Conservation (phyloP, 306 rosid genomes). For the Erythrophleum fordii region DNA sequence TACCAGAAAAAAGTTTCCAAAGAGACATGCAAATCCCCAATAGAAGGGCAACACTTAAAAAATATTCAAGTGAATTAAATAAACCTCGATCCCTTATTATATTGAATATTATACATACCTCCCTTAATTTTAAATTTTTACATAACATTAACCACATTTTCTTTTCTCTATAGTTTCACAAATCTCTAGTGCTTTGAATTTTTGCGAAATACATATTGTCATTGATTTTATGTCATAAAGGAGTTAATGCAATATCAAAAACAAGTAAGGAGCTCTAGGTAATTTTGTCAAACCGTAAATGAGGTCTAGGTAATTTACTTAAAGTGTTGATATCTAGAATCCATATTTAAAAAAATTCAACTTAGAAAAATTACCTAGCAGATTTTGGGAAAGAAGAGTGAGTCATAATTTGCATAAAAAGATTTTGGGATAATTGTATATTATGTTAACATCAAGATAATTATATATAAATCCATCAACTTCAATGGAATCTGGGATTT, state of each 20-base stretch:
- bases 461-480: not conserved
- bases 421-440: not conserved
- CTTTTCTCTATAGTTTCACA: not conserved
- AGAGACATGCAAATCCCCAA: not conserved
- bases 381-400: not conserved
- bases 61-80: not conserved
- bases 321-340: not conserved
- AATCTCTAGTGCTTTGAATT: not conserved
- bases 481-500: too few species aligned
- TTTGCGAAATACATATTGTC: not conserved
- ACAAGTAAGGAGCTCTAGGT: not conserved
- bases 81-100: too few species aligned
- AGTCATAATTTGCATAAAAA: not conserved
- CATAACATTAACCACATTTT: not conserved
- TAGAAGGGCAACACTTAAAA: not conserved
- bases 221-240: not conserved
- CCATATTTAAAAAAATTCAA: slow-evolving; percentile 18
- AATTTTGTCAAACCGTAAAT: not conserved
- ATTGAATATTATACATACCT: not conserved
- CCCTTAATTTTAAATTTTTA: not conserved
- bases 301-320: not conserved
- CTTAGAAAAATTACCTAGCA: not conserved
- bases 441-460: not conserved
- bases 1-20: not conserved
- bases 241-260: not conserved